Conservation (phyloP, 371 early-diverging fungal species). For the Mortierella polycephala region DNA sequence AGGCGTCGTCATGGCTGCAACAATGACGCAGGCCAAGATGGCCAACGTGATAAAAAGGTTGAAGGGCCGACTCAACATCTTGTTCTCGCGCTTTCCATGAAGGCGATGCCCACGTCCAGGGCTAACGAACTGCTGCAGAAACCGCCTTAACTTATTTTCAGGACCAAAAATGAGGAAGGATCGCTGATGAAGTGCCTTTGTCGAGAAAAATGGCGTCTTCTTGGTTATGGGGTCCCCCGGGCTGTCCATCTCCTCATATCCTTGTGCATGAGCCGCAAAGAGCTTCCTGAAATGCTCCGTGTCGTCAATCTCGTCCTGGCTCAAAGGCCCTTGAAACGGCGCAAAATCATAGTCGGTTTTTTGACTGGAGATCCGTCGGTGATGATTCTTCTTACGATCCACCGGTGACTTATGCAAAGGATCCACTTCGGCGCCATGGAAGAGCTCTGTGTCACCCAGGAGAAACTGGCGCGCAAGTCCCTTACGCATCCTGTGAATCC, state of each 20-base stretch:
- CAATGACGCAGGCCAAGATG: conserved; percentile 62
- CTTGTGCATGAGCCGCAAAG: conserved; percentile 11
- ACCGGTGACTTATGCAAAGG: conserved; percentile 5
- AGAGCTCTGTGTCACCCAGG: conserved; percentile 44
- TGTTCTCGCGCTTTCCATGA: conserved; percentile 58
- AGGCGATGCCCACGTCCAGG: conserved; percentile 65
- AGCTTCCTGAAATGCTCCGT: conserved; percentile 37
- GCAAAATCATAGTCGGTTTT: conserved; percentile 5
- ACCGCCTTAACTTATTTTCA: conserved; percentile 57
- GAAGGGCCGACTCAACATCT: conserved; percentile 58
- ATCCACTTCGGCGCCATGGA: conserved; percentile 31
- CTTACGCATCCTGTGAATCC: conserved; percentile 58
- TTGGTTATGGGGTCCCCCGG: not conserved
- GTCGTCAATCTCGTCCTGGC: conserved; percentile 16
- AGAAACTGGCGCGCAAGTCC: conserved; percentile 64
- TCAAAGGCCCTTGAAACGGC: conserved; percentile 6
- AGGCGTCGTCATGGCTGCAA: conserved; percentile 68
- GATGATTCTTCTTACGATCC: conserved; percentile 9
- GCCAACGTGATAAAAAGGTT: conserved; percentile 59
- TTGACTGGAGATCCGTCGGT: conserved; percentile 16
- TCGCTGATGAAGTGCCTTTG: conserved; percentile 20
- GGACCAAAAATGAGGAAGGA: conserved; percentile 44
- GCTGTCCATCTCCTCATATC: conserved; percentile 8
- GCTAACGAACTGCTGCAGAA: conserved; percentile 64
- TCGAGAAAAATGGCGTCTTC: conserved; percentile 17